These are phyloP conservation scores for Anthracocystis panici-leucophaei DNA, from an alignment of 1,284 basidiomycete species.

Conservation along the genomic window DNA sequence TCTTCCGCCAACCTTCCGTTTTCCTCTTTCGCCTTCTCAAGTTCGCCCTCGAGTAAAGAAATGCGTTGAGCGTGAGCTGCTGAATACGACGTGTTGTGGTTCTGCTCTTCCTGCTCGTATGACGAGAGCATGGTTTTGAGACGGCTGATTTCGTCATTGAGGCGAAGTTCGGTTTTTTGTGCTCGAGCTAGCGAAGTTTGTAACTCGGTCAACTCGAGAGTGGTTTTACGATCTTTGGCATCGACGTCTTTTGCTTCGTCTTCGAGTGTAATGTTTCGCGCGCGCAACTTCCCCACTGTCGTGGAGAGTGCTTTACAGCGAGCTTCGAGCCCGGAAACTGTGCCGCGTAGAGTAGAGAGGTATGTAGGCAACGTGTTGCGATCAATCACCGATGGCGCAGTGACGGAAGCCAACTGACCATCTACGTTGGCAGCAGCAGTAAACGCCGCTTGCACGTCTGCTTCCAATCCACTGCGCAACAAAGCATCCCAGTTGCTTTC, in stretches of 20 bases:
- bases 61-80: slow-evolving; percentile 63
- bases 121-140: slow-evolving; percentile 51
- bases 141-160: slow-evolving; percentile 47
- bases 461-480: slow-evolving; percentile 19
- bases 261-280: slow-evolving; percentile 39
- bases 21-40: slow-evolving; percentile 36
- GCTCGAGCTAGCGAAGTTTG: slow-evolving; percentile 45
- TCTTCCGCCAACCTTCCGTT: slow-evolving; percentile 7
- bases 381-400: slow-evolving; percentile 27
- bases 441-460: slow-evolving; percentile 40
- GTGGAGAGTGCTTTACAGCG: slow-evolving; percentile 39
- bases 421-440: slow-evolving; percentile 44
- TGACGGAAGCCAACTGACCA: slow-evolving; percentile 10
- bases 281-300: slow-evolving; percentile 44
- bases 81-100: slow-evolving; percentile 55
- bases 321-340: slow-evolving; percentile 45
- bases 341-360: slow-evolving; percentile 51
- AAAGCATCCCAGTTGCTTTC: slow-evolving; percentile 38
- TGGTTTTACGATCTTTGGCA: slow-evolving; percentile 50
- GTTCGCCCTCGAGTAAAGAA: slow-evolving; percentile 54
- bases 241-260: slow-evolving; percentile 51
- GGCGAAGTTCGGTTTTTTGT: slow-evolving; percentile 15
- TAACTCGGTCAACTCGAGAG: slow-evolving; percentile 55
- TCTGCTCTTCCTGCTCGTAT: slow-evolving; percentile 59
- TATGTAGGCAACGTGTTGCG: slow-evolving; percentile 46